Base-by-base conservation (phyloP, 2,329 filamentous ascomycete genomes). In the Pseudogymnoascus sp. region DNA sequence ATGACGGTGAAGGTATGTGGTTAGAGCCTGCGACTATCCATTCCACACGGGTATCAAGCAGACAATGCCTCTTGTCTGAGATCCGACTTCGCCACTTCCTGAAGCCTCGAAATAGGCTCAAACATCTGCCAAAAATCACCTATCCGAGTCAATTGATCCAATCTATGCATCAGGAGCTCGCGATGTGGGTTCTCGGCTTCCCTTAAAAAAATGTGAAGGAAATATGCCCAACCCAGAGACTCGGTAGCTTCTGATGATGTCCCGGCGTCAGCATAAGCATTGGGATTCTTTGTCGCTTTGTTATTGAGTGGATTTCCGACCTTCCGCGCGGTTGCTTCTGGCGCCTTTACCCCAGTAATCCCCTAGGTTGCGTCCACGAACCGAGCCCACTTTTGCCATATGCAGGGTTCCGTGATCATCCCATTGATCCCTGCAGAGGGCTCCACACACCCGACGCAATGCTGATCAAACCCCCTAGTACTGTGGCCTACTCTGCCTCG, bases 271-370 rank as follows among this genome's bases (percentile, higher is more conserved):
- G 25, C 16, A 54, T 14, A 43, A 32, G 47, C n/a, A 11, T 54
- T 18, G 8, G 25, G 30, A 12, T 30, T 50, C 43, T 50, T 50
- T 50, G 43, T 30, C 47, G 18, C 28, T 34, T 32, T 6, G 41
- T 32, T 54, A 54, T 32, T 16, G 28, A 32, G 47, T 54, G 47
- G n/a, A 54, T 54, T 32, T 32, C 16, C 47, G 47, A 54, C 47
- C 47, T 54, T 54, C 47, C 47, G 47, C 47, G 47, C 47, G 47
- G 47, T 54, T 54, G 47, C 47, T 54, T 54, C 47, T 32, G 47
- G 47, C 47, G 28, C 47, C 47, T 32, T 54, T 54, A 54, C 47
- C 47, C 47, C 47, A 54, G 47, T 28, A 18, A 54, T 30, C 47
- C 47, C 7, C 47, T 28, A 54, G 47, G 28, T 54, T 34, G 16